Conservation (phyloP, 2,329 filamentous ascomycete genomes). For the Alternaria ventricosa region DNA sequence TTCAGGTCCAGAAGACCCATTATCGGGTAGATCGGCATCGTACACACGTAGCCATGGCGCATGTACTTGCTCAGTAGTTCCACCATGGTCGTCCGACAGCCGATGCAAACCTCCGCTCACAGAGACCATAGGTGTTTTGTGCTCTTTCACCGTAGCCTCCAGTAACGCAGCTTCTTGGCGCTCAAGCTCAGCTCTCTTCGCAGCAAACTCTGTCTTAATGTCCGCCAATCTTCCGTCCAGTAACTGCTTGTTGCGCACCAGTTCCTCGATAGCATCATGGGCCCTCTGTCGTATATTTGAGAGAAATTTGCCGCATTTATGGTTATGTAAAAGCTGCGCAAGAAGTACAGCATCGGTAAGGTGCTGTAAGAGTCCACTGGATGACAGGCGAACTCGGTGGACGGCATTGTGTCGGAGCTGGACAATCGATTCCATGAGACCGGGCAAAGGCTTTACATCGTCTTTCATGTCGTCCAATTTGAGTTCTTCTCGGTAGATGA, state of each 20-base stretch:
- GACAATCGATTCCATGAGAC: background rate
- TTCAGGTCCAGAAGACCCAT: background rate
- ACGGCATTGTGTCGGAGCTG: slow-evolving; percentile 2
- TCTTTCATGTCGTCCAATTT: background rate
- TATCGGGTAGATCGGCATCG: background rate
- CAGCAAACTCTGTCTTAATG: background rate
- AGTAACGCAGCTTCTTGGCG: background rate
- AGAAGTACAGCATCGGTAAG: background rate
- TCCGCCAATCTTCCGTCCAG: background rate
- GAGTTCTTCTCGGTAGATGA: background rate
- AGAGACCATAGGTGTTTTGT: background rate
- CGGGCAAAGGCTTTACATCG: background rate
- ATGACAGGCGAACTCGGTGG: slow-evolving; percentile 1
- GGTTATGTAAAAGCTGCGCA: background rate
- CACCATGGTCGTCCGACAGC: too few species aligned
- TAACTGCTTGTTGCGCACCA: background rate
- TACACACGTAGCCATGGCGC: too few species aligned
- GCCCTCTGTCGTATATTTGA: background rate
- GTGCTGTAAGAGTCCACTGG: background rate
- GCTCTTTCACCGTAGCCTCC: background rate
- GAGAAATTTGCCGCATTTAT: background rate
- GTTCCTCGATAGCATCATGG: background rate
- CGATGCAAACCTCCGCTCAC: background rate
- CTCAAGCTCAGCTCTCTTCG: background rate
- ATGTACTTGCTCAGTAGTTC: background rate